Evolutionary conservation across 2,329 filamentous ascomycete genomes (phyloP), one percentile per base, ranked within the genome.

Genomic region (Xylaria sp.): DNA sequence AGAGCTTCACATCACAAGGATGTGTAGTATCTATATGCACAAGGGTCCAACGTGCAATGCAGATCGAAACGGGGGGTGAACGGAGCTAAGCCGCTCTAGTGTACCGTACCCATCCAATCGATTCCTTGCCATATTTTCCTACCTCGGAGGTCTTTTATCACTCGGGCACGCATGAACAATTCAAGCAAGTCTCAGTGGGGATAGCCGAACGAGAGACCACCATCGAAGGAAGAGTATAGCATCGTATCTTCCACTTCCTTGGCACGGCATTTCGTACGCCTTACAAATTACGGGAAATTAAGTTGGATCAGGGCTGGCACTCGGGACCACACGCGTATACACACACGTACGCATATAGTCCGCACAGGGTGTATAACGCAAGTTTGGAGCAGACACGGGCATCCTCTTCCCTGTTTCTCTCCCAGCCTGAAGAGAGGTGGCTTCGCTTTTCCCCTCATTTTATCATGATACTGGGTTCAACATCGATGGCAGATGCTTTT

Each of bases 21-120:
- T 61, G 66, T 54, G 62, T n/a, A n/a, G 58, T 61, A 21, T 30
- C 32, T 59, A 11, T 17, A 34, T 36, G 30, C 53, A 27, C 56
- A 53, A 30, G 27, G 36, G 30, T 24, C 21, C 39, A 34, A 34
- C 27, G 9, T 30, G 50, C 42, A 65, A 64, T 55, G 61, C 32
- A n/a, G 21, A 32, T 60, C 32, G 34, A 30, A 47, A 51, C 34
- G 34, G 39, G 53, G 39, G 34, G 48, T 45, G 59, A 3, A 21
- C 5, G 9, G 30, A 32, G 34, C 66, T 51, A 51, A 58, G n/a
- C 17, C 56, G 19, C 42, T 47, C n/a, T 32, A 24, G 47, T 36
- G 34, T 36, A 36, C 34, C 34, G 34, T 36, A 36, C 34, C 34
- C 34, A 36, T 30, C 56, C 56, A 61, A 65, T 59, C 48, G 42